phyloP scores from a whole-genome alignment of 2,329 filamentous ascomycete genomes.

The Paecilomyces niveus region DNA sequence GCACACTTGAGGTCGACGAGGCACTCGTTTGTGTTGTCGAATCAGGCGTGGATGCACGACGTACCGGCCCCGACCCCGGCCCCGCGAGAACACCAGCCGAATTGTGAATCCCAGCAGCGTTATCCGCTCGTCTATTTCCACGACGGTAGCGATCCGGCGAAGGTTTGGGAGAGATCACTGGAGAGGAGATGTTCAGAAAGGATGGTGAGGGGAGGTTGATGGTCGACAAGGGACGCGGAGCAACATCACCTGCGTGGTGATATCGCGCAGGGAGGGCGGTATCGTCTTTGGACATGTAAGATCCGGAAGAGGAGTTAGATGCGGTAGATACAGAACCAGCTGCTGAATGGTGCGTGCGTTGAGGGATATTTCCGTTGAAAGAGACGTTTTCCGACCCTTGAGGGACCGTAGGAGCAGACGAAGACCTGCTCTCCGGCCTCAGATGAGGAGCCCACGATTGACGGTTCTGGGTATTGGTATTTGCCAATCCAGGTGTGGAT shows the following conservation, averaged over 20 bases:
- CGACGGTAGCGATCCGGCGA: slow-evolving; percentile 81
- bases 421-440: slow-evolving; percentile 49
- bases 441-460: slow-evolving; percentile 49
- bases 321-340: slow-evolving; percentile 49
- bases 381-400: slow-evolving; percentile 27
- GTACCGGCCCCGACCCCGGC: slow-evolving; percentile 4
- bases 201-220: slow-evolving; percentile 45
- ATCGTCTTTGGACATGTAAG: slow-evolving; percentile 44
- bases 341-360: slow-evolving; percentile 40
- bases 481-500: slow-evolving; percentile 54
- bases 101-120: slow-evolving; percentile 31
- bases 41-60: slow-evolving; percentile 19
- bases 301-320: slow-evolving; percentile 41
- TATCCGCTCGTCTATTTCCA: slow-evolving; percentile 51
- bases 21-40: slow-evolving; percentile 34
- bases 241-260: slow-evolving; percentile 27
- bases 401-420: slow-evolving; percentile 44
- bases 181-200: slow-evolving; percentile 40
- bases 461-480: slow-evolving; percentile 46
- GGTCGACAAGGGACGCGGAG: slow-evolving; percentile 37
- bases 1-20: slow-evolving; percentile 20
- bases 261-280: slow-evolving; percentile 35
- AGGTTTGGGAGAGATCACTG: slow-evolving; percentile 55
- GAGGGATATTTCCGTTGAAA: slow-evolving; percentile 23
- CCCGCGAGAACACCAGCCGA: slow-evolving; percentile 24